phyloP scores from a whole-genome alignment of 2,329 filamentous ascomycete species.

The Sporothrix euskadiensis region DNA sequence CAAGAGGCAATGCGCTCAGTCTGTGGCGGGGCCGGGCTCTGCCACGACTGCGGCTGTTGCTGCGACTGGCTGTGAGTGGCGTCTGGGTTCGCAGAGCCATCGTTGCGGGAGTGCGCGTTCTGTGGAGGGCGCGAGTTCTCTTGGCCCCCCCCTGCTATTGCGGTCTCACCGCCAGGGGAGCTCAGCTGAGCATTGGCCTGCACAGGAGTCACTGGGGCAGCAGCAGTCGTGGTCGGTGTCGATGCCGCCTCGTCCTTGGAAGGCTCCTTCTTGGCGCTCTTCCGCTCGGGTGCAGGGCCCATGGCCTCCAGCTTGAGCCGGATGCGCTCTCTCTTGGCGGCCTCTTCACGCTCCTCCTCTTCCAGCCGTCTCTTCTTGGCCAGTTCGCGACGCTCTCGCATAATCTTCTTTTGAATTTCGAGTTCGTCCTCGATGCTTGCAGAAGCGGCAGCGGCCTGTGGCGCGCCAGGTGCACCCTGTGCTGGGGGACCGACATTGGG shows the following conservation, averaged over 20 bases:
- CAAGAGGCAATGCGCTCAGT: slow-evolving; percentile 54
- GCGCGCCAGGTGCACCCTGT: background rate
- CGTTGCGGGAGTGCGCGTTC: background rate
- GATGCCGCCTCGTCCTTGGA: slow-evolving; percentile 43
- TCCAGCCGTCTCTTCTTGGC: slow-evolving; percentile 68
- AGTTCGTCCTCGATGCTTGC: slow-evolving; percentile 53
- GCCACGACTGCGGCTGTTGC: slow-evolving; percentile 40
- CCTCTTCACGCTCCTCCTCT: slow-evolving; percentile 70
- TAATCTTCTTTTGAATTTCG: slow-evolving; percentile 68
- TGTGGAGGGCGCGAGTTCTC: background rate
- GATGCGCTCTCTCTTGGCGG: slow-evolving; percentile 69
- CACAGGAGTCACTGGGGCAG: slow-evolving; percentile 1
- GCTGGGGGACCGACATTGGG: background rate
- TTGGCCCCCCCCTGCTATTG: background rate
- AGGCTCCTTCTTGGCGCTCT: slow-evolving; percentile 56
- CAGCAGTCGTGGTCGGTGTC: background rate
- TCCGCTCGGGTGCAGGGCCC: slow-evolving; percentile 63
- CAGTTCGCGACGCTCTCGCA: slow-evolving; percentile 69
- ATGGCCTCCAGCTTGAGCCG: slow-evolving; percentile 70
- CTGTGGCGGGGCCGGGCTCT: slow-evolving; percentile 42
- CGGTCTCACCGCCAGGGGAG: background rate
- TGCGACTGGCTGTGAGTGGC: slow-evolving; percentile 34
- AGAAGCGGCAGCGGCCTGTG: slow-evolving; percentile 23
- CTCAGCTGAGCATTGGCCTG: background rate
- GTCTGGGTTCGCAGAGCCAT: background rate